Conservation (phyloP, 192 early-diverging fungal genomes). For the Irineochytrium annulatum region DNA sequence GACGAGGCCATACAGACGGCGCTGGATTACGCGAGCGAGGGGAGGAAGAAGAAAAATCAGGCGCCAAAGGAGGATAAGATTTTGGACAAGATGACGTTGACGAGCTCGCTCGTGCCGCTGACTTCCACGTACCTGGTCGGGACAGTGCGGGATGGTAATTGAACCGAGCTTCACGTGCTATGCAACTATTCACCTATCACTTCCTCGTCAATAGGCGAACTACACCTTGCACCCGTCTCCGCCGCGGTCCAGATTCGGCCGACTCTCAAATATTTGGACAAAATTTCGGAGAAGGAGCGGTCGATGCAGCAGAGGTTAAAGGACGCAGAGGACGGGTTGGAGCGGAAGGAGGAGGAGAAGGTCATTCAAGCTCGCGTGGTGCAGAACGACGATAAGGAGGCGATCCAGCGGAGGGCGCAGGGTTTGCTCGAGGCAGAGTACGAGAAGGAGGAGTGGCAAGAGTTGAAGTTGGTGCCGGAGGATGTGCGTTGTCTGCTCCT, state of each 20-base stretch:
- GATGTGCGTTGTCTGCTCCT: constrained; percentile 9
- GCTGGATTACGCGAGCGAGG: constrained; percentile 38
- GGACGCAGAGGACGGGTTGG: constrained; percentile 58
- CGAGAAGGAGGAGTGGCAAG: constrained; percentile 31
- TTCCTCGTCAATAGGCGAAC: constrained; percentile 50
- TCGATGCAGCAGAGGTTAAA: constrained; percentile 62
- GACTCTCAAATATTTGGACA: constrained; percentile 84
- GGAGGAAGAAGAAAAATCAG: constrained; percentile 30
- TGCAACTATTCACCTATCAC: constrained; percentile 3
- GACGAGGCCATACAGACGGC: constrained; percentile 67
- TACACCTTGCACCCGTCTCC: constrained; percentile 80
- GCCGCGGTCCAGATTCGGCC: constrained; percentile 80
- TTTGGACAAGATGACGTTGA: constrained; percentile 77
- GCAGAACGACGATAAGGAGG: constrained; percentile 36
- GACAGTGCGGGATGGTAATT: constrained; percentile 63
- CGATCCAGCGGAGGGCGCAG: constrained; percentile 21
- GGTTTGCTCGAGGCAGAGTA: constrained; percentile 19
- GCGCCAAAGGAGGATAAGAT: constrained; percentile 35
- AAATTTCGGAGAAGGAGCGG: constrained; percentile 78
- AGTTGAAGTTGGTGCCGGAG: constrained; percentile 11
- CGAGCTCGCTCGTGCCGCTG: constrained; percentile 71
- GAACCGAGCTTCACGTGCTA: not conserved
- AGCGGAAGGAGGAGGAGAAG: constrained; percentile 28
- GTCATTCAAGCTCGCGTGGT: constrained; percentile 21
- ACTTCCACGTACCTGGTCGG: constrained; percentile 83